Evolutionary conservation across 768 basidiomycete genomes (phyloP).

Genomic region (Sarcodon sp.): DNA sequence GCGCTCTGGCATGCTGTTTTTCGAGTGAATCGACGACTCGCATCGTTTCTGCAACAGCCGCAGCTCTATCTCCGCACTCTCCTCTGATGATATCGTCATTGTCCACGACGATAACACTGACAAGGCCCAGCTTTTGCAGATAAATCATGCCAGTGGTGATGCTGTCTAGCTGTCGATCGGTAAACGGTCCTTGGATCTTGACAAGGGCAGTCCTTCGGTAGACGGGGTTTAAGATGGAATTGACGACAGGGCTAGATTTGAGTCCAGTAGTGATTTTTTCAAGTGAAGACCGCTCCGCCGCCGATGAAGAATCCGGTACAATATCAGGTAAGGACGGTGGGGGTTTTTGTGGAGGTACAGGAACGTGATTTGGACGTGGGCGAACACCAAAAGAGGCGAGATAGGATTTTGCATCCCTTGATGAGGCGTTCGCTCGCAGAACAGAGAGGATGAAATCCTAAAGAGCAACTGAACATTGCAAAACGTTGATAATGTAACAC

Average conservation of each 20-base stretch:
- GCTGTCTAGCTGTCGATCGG: conserved; percentile 82
- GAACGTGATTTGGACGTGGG: conserved; percentile 16
- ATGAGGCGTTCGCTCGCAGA: conserved; percentile 82
- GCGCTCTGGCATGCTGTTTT: conserved; percentile 72
- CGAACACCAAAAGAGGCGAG: conserved; percentile 81
- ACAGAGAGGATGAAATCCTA: conserved; percentile 97
- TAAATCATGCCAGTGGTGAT: conserved; percentile 90
- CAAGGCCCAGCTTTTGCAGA: conserved; percentile 89
- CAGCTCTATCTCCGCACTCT: conserved; percentile 53
- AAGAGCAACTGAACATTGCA: background rate
- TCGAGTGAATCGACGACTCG: conserved; percentile 75
- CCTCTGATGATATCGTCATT: conserved; percentile 65
- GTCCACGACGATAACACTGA: conserved; percentile 92
- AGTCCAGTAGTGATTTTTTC: conserved; percentile 1
- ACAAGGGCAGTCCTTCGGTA: conserved; percentile 84
- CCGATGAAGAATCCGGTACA: conserved; percentile 16
- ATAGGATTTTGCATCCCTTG: conserved; percentile 84
- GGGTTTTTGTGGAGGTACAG: conserved; percentile 12
- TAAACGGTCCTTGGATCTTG: conserved; percentile 91
- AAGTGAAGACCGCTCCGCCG: conserved; percentile 8
- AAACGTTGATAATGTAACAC: background rate
- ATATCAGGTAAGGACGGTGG: conserved; percentile 15
- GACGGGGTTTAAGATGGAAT: conserved; percentile 77
- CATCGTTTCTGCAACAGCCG: conserved; percentile 71
- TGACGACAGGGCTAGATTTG: conserved; percentile 38